These are phyloP conservation scores for button mushroom (Agaricus bisporus) DNA, from an alignment of 768 basidiomycete species.

Conservation along the genomic window DNA sequence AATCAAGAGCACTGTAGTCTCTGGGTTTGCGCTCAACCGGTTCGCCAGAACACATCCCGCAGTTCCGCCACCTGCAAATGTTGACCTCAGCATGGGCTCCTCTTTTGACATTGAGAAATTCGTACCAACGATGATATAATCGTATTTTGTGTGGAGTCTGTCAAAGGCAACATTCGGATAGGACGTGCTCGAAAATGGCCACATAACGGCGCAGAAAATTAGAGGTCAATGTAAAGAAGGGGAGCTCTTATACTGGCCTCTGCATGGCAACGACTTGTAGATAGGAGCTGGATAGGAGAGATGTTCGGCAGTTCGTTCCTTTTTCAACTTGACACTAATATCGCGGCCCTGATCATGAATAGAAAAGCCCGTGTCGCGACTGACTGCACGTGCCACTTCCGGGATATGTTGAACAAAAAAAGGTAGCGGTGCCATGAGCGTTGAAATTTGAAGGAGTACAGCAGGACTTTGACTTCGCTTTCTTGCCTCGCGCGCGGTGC, in stretches of 20 bases:
- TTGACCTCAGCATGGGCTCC: not conserved
- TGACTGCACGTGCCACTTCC: not conserved
- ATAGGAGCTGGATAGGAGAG: too few species aligned
- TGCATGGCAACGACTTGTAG: too few species aligned
- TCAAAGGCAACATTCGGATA: constrained; percentile 5
- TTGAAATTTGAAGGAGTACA: not conserved
- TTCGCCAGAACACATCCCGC: constrained; percentile 56
- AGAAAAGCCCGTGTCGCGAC: too few species aligned
- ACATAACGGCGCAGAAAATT: not conserved
- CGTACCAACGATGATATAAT: constrained; percentile 14
- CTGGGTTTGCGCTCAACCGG: constrained; percentile 47
- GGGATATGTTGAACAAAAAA: too few species aligned
- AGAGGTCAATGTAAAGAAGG: too few species aligned
- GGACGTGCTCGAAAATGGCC: not conserved
- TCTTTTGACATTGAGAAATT: not conserved
- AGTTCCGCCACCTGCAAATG: constrained; percentile 50
- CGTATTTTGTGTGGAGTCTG: constrained; percentile 9
- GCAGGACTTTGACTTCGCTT: too few species aligned
- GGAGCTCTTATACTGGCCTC: too few species aligned
- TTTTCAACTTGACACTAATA: too few species aligned
- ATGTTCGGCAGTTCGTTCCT: too few species aligned
- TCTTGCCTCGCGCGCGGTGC: too few species aligned
- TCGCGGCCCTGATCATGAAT: too few species aligned
- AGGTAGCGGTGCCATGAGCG: too few species aligned
- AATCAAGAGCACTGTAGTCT: constrained; percentile 44